Evolutionary conservation across 2,329 filamentous ascomycete genomes (phyloP), one percentile per base, ranked within the genome.

Genomic region (Sporothrix pseudoabietina): DNA sequence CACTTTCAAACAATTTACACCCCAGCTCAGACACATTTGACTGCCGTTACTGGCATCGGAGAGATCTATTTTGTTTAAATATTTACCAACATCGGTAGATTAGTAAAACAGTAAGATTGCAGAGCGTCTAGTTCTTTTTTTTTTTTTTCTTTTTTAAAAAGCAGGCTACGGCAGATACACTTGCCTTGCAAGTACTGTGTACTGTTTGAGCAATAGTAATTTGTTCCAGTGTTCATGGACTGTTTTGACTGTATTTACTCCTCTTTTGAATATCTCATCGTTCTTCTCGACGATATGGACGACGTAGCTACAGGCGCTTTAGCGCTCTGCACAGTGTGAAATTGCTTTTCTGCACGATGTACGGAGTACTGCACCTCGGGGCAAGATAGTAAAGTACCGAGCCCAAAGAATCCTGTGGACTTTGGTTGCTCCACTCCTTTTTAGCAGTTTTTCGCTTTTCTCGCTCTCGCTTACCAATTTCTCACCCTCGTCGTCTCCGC

Each of bases 61-160:
- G 70, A 63, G 69, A 71, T 63, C 39, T 26, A 71, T 41, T 39
- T 71, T 69, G 22, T 66, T 47, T 9, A 26, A 1, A 26, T 26
- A 26, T 26, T 26, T 26, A 9, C 32, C 32, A 71, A 41, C 55
- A 10, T 32, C 35, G 69, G 69, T 59, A 71, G 32, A 71, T 69
- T 22, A 9, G 5, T 6, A 32, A 8, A 32, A 16, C 22, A 32
- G 55, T 16, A 14, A 57, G 16, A 32, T 32, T 12, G 22, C 3
- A 57, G 55, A 57, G 55, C 26, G 26, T 19, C 26, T 9, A 16
- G 19, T 14, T 26, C 26, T 26, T 26, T 26, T 26, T 26, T 26
- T 26, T 26, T 26, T 26, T 26, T 26, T 26, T 26, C 26, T n/a
- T n/a, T n/a, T n/a, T n/a, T 57, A 10, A 12, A 30, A 32, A 57